Base-by-base conservation (phyloP, 140 eudicot genomes). In the Bidens hawaiensis region DNA sequence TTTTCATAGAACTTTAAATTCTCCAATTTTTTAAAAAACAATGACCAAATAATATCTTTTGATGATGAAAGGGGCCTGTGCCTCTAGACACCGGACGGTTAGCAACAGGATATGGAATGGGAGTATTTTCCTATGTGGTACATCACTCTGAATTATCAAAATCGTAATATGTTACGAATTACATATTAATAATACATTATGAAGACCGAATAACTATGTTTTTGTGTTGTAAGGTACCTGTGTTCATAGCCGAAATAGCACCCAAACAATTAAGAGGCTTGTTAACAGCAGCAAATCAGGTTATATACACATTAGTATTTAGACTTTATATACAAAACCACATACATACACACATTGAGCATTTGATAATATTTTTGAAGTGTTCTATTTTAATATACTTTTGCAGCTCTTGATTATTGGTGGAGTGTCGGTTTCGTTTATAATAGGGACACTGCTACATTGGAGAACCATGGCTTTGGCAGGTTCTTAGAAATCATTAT, bases 71-170 rank as follows among this genome's bases (percentile, higher is more conserved):
- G 97, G 90, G 87, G 6, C 54, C 81, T 2, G 17, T 80, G 41
- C 65, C 82, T 75, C 69, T 90, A 50, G 85, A 90, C 61, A 51
- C 83, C 25, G 96, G 97, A 76, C 78, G 97, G 66, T 68, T 90
- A 26, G 90, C 96, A 42, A 85, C 90, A 18, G 97, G 97, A 73
- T 86, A 76, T 46, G 96, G 97, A 50, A 87, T 87, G 96, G 97
- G 97, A 68, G 82, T 85, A 27, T 90, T 79, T 70, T 90, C 97
- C 22, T 90, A 75, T 45, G 97, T 87, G 96, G 97, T 90, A 90
- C 62, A 54, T 67, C 34, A 51, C 66, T 59, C 64, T 67, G 33
- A 18, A 18, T 48, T 48, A 46, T 17, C 13, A 2, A 47, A 47
- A 41, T 34, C 56, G 0, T 53, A 52, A 27, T 28, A 42, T 33